These are phyloP conservation scores for Aspergillus alliaceus DNA, from an alignment of 2,329 filamentous ascomycete genomes.

Conservation along the genomic window DNA sequence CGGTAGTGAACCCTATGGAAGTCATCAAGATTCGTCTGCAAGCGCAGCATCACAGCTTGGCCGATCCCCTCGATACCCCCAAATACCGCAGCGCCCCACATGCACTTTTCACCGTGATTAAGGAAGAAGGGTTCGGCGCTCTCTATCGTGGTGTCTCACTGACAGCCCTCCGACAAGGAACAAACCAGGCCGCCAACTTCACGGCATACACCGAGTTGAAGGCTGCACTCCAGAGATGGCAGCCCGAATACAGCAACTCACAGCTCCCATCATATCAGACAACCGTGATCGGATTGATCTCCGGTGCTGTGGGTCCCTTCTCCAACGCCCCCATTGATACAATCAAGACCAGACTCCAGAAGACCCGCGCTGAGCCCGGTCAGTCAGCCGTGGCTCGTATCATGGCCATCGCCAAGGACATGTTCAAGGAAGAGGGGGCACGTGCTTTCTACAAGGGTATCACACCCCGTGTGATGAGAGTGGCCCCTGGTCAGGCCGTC, in stretches of 20 bases:
- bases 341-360: constrained; percentile 96
- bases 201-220: constrained; percentile 96
- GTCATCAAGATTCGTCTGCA: constrained; percentile 98
- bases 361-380: constrained; percentile 77
- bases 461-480: constrained; percentile 94
- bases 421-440: constrained; percentile 92
- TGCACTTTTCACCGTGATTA: constrained; percentile 80
- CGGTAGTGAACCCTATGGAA: constrained; percentile 97
- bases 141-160: constrained; percentile 92
- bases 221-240: constrained; percentile 68
- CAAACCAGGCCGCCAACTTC: constrained; percentile 98
- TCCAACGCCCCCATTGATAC: constrained; percentile 98
- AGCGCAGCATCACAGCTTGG: constrained; percentile 97
- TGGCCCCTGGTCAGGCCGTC: constrained; percentile 88
- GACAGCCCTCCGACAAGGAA: constrained; percentile 90
- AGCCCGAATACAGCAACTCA: constrained; percentile 64
- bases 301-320: constrained; percentile 91
- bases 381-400: constrained; percentile 81
- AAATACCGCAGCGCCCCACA: constrained; percentile 96
- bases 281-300: constrained; percentile 83
- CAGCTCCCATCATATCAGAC: constrained; percentile 87
- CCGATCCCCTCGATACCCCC: constrained; percentile 90
- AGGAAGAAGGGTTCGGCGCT: constrained; percentile 84
- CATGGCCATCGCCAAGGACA: constrained; percentile 71
- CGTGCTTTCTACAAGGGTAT: constrained; percentile 99